Base-by-base conservation (phyloP, 495 filamentous ascomycete species). In the Parathielavia appendiculata region DNA sequence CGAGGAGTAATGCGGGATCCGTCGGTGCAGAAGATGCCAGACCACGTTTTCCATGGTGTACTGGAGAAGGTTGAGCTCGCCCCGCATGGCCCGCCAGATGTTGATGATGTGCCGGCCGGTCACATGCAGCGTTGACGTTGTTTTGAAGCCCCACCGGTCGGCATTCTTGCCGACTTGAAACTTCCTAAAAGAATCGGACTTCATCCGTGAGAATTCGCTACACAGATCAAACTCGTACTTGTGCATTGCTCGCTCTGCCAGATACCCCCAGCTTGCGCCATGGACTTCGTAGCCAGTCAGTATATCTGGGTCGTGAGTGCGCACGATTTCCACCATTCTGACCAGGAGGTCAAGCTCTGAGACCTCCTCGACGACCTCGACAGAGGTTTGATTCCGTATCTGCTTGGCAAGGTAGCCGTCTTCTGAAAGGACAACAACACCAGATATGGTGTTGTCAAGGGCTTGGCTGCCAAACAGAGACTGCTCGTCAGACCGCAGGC, bases 31-130 rank as follows among this genome's bases (percentile, higher is more conserved):
- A 10, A 97, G 73, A 75, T 98, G 95, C 72, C 93, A 97, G 0
- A 84, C 92, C 35, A 98, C 90, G 66, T 97, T 97, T 71, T 97
- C 93, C 86, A 96, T 90, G 0, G 88, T 93, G 66, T 97, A 97
- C 65, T 96, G 91, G 46, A 96, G 75, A 45, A 98, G 73, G 61
- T 88, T 95, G 34, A 97, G 70, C 73, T 97, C 93, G 56, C 87
- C 82, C 51, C 87, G 83, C 91, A 98, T 97, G 0, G 92, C 91
- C 53, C 93, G 83, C 93, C 95, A 98, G 50, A 97, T 88, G 62
- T 97, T 98, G 72, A 98, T 91, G 76, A 93, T 88, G 66, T 98
- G 93, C 60, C 93, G 83, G 5, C 93, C 93, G 0, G 91, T 97
- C 14, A 98, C 79, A 34, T 81, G 82, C 62, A 97, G 88, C 2